phyloP scores from a whole-genome alignment of 495 filamentous ascomycete genomes.

The Hypoxylon subgilvum region DNA sequence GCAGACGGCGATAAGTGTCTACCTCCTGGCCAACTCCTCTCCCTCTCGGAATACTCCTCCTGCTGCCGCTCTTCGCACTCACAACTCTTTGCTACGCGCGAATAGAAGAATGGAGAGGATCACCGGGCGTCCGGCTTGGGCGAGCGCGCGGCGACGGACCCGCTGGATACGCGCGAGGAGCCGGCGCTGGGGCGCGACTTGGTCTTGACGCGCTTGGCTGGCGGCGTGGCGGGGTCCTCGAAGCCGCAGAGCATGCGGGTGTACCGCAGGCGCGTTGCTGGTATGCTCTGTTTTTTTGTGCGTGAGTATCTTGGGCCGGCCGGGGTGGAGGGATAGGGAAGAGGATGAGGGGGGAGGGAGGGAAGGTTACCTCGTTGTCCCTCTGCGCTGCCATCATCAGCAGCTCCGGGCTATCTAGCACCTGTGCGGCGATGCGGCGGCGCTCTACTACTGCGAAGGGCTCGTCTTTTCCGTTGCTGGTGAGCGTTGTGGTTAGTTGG shows the following conservation, averaged over 20 bases:
- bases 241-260: conserved; percentile 57
- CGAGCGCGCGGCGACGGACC: conserved; percentile 5
- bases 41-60: not conserved
- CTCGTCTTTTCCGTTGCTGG: conserved; percentile 23
- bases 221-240: conserved; percentile 35
- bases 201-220: conserved; percentile 23
- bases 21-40: too few species aligned
- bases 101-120: not conserved
- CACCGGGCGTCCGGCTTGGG: conserved; percentile 19
- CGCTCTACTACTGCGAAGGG: conserved; percentile 43
- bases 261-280: conserved; percentile 56
- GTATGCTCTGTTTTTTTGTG: conserved; percentile 48
- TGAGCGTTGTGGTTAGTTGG: not conserved
- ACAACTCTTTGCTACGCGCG: not conserved
- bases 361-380: conserved; percentile 49
- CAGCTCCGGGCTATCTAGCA: conserved; percentile 58
- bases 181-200: conserved; percentile 14
- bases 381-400: conserved; percentile 60
- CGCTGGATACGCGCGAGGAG: conserved; percentile 9
- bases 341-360: not conserved
- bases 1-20: too few species aligned
- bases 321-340: not conserved
- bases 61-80: not conserved
- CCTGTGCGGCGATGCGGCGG: conserved; percentile 50
- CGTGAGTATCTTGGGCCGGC: not conserved